phyloP scores from a whole-genome alignment of 805 yeast species.

The Pichia manshurica region DNA sequence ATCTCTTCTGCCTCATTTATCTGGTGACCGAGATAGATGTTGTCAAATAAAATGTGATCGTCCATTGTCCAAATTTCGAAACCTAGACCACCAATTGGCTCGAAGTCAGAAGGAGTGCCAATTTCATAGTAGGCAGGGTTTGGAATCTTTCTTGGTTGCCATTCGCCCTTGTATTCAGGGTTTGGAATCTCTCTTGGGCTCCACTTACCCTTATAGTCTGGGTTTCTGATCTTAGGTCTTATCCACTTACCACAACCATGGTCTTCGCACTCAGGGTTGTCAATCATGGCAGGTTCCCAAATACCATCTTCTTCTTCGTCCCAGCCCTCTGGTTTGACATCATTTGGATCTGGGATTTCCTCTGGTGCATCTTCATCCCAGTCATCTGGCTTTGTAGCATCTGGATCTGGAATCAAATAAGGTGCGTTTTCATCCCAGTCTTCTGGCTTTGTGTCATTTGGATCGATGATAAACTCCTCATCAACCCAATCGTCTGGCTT shows the following conservation, averaged over 20 bases:
- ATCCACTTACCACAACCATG: conserved; percentile 83
- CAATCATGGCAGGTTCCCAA: conserved; percentile 67
- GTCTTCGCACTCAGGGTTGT: conserved; percentile 65
- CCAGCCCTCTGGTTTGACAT: conserved; percentile 72
- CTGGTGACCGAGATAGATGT: conserved; percentile 80
- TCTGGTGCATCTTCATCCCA: conserved; percentile 68
- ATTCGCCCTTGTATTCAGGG: conserved; percentile 74
- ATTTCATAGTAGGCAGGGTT: conserved; percentile 67
- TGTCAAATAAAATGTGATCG: conserved; percentile 66
- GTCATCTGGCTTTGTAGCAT: conserved; percentile 60
- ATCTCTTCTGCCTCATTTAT: conserved; percentile 76
- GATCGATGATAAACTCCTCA: conserved; percentile 59
- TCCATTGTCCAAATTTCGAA: conserved; percentile 90
- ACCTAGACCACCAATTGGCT: conserved; percentile 71
- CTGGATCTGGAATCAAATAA: conserved; percentile 57
- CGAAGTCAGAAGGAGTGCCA: conserved; percentile 46
- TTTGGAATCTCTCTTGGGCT: conserved; percentile 58
- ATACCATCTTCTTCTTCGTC: conserved; percentile 86
- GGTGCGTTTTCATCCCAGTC: conserved; percentile 82
- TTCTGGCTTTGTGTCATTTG: conserved; percentile 61
- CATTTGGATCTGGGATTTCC: conserved; percentile 62
- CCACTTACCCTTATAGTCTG: conserved; percentile 77
- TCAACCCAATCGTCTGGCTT: conserved; percentile 88
- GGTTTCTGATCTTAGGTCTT: conserved; percentile 61
- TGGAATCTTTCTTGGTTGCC: conserved; percentile 60